Base-by-base conservation (phyloP, 345 rosid genomes). In the Fremontodendron californicum region DNA sequence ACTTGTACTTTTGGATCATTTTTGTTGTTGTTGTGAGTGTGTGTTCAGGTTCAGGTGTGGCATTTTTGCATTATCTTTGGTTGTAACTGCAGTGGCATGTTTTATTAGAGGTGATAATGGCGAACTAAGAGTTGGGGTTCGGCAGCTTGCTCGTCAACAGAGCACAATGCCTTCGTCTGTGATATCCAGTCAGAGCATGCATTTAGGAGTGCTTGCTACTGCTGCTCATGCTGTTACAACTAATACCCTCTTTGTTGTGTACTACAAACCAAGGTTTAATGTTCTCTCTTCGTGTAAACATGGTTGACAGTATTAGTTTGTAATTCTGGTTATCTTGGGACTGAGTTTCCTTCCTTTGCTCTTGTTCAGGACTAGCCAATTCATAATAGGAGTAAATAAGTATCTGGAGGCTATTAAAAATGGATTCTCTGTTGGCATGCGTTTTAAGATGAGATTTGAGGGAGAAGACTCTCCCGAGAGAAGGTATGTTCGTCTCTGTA, bases 151-250 rank as follows among this genome's bases (percentile, higher is more conserved):
- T 70, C 83, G 46, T 39, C 85, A 86, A 45, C 92, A 86, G 39
- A 85, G 84, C 52, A 75, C 84, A n/a, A 85, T 88, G 85, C 88
- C 89, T 49, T 84, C 90, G 3, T 90, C 94, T 3, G 91, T 90
- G 52, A 89, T 92, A 74, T 90, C 94, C 49, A 86, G 91, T 77
- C 94, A 92, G 61, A 90, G 94, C 86, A 90, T 92, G 94, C 93
- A 89, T 80, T 84, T 90, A 61, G 97, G 94, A 77, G 94, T 90
- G 74, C 94, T 90, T 76, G 94, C 94, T 73, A 88, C 93, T 29
- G 97, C 94, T 73, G 85, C 94, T 79, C 94, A 92, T 65, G 93
- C 94, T 76, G 85, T 88, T 73, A 79, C 71, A 18, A 87, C 91
- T 46, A 82, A 77, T 39, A 86, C 91, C 21, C 73, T 86, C 31